Conservation (phyloP, 2,329 filamentous ascomycete species). For the Fusarium nurragi region DNA sequence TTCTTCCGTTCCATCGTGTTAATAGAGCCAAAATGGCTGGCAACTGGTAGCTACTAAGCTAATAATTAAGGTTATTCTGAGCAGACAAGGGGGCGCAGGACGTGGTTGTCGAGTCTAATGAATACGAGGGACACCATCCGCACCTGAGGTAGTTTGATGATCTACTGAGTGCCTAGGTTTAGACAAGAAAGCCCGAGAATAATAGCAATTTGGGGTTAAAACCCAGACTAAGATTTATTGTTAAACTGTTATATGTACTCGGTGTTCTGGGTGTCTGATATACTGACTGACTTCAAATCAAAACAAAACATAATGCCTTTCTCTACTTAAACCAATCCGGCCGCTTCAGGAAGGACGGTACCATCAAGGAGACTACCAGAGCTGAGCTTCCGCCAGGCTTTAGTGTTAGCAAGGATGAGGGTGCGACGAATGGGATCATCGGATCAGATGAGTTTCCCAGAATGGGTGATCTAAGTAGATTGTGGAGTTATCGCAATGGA, state of each 20-base stretch:
- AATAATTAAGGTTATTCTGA: not conserved
- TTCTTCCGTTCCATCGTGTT: not conserved
- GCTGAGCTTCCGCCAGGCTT: not conserved
- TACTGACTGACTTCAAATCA: too few species aligned
- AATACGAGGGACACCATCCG: not conserved
- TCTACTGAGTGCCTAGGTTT: not conserved
- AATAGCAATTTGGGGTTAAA: not conserved
- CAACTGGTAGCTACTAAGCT: not conserved
- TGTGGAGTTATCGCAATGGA: constrained; percentile 20
- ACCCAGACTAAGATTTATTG: not conserved
- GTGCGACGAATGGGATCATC: not conserved
- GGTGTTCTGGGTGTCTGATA: too few species aligned
- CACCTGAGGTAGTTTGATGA: not conserved
- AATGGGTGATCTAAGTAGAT: constrained; percentile 15
- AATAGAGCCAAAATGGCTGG: not conserved
- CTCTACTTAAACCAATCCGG: too few species aligned
- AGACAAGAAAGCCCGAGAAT: too few species aligned
- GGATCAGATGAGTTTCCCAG: not conserved
- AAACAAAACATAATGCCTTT: too few species aligned
- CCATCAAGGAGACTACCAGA: constrained; percentile 2
- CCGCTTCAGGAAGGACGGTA: constrained; percentile 2
- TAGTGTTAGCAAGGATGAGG: not conserved
- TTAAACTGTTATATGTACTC: too few species aligned
- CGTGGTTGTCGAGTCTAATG: not conserved
- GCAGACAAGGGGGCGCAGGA: not conserved